Conservation (phyloP, 176 grass and related monocot species). For the Oryza coarctata region DNA sequence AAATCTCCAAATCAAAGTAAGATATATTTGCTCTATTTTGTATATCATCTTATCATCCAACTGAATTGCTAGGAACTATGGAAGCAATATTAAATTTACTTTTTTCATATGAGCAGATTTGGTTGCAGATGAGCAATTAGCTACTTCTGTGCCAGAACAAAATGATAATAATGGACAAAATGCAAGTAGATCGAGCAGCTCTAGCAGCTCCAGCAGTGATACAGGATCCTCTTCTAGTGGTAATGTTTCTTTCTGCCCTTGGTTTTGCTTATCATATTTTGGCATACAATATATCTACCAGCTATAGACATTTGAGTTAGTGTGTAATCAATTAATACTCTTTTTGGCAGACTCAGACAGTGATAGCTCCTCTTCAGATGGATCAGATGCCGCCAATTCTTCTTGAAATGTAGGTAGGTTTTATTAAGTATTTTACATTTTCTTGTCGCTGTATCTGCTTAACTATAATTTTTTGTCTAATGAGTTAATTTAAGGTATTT, state of each 20-base stretch:
- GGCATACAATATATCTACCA: background rate
- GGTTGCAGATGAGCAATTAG: slow-evolving; percentile 5
- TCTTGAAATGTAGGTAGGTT: slow-evolving; percentile 51
- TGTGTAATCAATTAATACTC: slow-evolving; percentile 18
- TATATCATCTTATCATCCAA: background rate
- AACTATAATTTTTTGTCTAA: background rate
- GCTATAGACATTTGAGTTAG: background rate
- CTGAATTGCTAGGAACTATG: slow-evolving; percentile 3
- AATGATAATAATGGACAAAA: slow-evolving; percentile 57
- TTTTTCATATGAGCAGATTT: slow-evolving; percentile 13
- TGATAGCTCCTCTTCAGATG: slow-evolving; percentile 85
- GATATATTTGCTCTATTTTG: slow-evolving; percentile 8
- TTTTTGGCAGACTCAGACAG: slow-evolving; percentile 85
- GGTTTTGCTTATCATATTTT: slow-evolving; percentile 9
- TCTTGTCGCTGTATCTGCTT: background rate
- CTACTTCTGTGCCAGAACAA: slow-evolving; percentile 42
- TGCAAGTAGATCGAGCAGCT: slow-evolving; percentile 72
- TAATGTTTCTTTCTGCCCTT: slow-evolving; percentile 42
- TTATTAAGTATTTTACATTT: background rate
- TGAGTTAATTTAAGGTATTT: slow-evolving; percentile 15
- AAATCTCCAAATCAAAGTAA: slow-evolving; percentile 47
- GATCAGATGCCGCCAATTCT: slow-evolving; percentile 57
- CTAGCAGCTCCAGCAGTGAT: slow-evolving; percentile 91
- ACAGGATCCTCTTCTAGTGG: slow-evolving; percentile 86
- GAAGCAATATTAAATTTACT: background rate